Evolutionary conservation across 306 rosid genomes (phyloP), one percentile per base, ranked within the genome.

Genomic region (Astragalus glycyphyllos): DNA sequence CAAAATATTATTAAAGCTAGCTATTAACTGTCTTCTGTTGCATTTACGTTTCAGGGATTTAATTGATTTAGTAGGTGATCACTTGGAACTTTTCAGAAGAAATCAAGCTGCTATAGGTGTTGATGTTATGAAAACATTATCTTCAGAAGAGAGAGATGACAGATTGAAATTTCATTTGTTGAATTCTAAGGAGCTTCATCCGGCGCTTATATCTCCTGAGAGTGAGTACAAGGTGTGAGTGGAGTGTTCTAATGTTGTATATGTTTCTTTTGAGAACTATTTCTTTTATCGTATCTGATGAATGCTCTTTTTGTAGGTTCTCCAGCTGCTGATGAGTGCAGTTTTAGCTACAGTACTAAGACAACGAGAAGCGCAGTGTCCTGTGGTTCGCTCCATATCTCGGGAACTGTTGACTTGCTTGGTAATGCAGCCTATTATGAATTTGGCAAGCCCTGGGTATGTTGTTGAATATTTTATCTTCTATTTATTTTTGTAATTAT

Each of bases 151-250:
- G 87, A 89, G 97, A 77, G 97, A 95, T 67, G 96, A 91, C 49
- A 91, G 97, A 80, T 76, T 95, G 77, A 95, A 95, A 80, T 86
- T 85, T 67, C 92, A 91, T 81, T 80, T 95, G 48, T 79, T 87
- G 87, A 80, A 85, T 80, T 86, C 97, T 11, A 89, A 84, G 90
- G 97, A 91, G 91, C 97, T 95, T 64, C 97, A 95, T 85, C 99
- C 99, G 26, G 96, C 99, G 4, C 69, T 95, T 71, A 64, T 86
- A 76, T 95, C 99, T 85, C 90, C 96, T 11, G 99, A 86, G 96
- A 91, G 97, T 87, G 97, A 95, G 99, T 89, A 91, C 96, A 95
- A 95, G 99, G 99, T 95, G 97, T 87, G 99, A 82, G 96, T 89
- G 96, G 89, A 80, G 86, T 75, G 85, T 86, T 84, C 80, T 70